Percentiles rank a stretch among this genome's conserved stretches.
These are phyloP conservation scores for Polysphondylium violaceum DNA, from an alignment of 78 protist genomes.

Conservation along the genomic window DNA sequence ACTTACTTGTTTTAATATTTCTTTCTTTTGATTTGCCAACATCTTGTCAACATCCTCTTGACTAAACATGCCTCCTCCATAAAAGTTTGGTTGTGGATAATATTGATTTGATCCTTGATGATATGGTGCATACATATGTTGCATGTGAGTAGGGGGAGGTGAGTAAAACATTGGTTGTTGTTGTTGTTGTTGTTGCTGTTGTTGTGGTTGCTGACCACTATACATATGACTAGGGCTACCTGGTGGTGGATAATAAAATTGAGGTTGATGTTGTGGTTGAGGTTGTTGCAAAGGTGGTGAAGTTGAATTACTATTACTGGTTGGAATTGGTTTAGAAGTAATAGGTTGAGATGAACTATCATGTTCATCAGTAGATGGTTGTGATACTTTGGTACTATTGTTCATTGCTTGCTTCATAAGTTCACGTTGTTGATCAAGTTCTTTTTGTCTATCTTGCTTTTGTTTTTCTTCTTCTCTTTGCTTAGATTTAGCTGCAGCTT, in stretches of 20 bases:
- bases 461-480: conserved; percentile 51
- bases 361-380: not conserved
- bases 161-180: conserved; percentile 8
- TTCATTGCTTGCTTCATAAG: conserved; percentile 36
- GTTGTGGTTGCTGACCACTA: not conserved
- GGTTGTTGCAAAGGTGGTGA: conserved; percentile 9
- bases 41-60: conserved; percentile 75
- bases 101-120: not conserved
- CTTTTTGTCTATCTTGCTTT: conserved; percentile 31
- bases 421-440: conserved; percentile 39
- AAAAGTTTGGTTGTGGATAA: conserved; percentile 37
- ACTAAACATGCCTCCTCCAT: conserved; percentile 12
- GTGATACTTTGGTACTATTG: conserved; percentile 4
- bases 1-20: conserved; percentile 49
- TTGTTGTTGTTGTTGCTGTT: not conserved
- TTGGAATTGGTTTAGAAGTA: too few species aligned
- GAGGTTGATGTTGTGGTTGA: conserved; percentile 4
- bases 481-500: conserved; percentile 13
- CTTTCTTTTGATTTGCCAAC: conserved; percentile 44
- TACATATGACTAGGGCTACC: too few species aligned
- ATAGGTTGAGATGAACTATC: too few species aligned
- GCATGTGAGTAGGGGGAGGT: conserved; percentile 33
- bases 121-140: not conserved
- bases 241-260: conserved; percentile 34
- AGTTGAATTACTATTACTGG: not conserved